These are phyloP conservation scores for Hypomontagnella monticulosa DNA, from an alignment of 495 filamentous ascomycete genomes.

Conservation along the genomic window DNA sequence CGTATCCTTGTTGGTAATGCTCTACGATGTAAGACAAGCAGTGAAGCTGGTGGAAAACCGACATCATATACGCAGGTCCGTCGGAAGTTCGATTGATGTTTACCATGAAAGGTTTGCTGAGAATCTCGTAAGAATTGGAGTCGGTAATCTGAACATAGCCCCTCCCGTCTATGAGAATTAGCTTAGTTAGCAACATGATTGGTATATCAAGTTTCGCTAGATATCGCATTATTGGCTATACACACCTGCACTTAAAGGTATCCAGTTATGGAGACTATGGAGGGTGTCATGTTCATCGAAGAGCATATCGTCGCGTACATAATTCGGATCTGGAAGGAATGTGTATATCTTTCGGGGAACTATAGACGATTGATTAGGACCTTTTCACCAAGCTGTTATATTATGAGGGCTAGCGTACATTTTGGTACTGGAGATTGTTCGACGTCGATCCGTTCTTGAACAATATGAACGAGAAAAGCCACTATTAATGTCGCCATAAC, in stretches of 20 bases:
- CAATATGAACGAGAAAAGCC: constrained; percentile 13
- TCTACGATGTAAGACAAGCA: constrained; percentile 58
- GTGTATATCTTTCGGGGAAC: constrained; percentile 56
- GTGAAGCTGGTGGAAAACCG: constrained; percentile 63
- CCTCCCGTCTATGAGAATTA: constrained; percentile 44
- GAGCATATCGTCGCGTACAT: constrained; percentile 58
- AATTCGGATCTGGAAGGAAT: constrained; percentile 51
- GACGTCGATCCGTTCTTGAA: constrained; percentile 24
- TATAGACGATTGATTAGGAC: constrained; percentile 20
- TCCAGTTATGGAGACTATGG: constrained; percentile 57
- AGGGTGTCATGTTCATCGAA: constrained; percentile 50
- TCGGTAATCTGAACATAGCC: constrained; percentile 54
- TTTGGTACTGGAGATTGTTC: constrained; percentile 36
- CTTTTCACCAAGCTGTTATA: not conserved
- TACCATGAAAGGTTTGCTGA: constrained; percentile 51
- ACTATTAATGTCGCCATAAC: constrained; percentile 37
- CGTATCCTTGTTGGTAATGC: constrained; percentile 54
- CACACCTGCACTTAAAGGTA: constrained; percentile 53
- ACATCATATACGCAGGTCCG: constrained; percentile 59
- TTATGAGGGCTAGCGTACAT: constrained; percentile 24
- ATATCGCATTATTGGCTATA: not conserved
- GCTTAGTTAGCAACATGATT: not conserved
- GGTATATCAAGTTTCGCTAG: not conserved
- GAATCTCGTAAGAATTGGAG: constrained; percentile 44
- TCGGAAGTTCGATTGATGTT: constrained; percentile 45